phyloP scores from a whole-genome alignment of 768 basidiomycete species.

The Xanthoconium purpureum region DNA sequence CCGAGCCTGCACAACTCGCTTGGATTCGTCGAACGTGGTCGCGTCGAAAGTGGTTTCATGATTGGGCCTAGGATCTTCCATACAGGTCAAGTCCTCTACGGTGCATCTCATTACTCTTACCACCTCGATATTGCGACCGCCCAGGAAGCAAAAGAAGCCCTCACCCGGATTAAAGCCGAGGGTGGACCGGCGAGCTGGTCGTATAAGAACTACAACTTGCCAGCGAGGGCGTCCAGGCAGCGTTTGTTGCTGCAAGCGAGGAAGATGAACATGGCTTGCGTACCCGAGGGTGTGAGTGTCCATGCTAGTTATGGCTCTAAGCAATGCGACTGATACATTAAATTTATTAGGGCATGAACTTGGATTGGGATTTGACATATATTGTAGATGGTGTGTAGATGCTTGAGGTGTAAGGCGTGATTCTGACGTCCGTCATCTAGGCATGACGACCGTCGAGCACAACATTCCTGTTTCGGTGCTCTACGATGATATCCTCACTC shows the following conservation, averaged over 20 bases:
- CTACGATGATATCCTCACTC: conserved; percentile 62
- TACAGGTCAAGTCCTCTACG: conserved; percentile 57
- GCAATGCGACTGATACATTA: neutral
- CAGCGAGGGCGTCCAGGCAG: conserved; percentile 66
- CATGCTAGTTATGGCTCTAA: neutral
- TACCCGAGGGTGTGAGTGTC: conserved; percentile 61
- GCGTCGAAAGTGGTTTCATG: conserved; percentile 65
- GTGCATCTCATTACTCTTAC: conserved; percentile 45
- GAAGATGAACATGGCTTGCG: conserved; percentile 64
- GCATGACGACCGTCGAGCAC: conserved; percentile 77
- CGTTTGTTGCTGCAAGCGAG: conserved; percentile 58
- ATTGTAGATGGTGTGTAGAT: conserved; percentile 63
- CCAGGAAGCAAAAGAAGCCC: conserved; percentile 61
- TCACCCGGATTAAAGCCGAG: conserved; percentile 67
- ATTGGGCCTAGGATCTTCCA: conserved; percentile 73
- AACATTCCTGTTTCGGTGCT: conserved; percentile 61
- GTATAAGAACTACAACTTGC: conserved; percentile 77
- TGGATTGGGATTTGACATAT: conserved; percentile 76
- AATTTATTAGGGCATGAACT: conserved; percentile 58
- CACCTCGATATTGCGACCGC: conserved; percentile 65
- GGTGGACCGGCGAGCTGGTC: conserved; percentile 69
- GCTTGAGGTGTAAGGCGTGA: neutral
- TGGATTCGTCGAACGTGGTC: conserved; percentile 62
- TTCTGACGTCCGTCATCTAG: conserved; percentile 30
- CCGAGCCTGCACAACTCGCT: conserved; percentile 63